These are phyloP conservation scores for Mycena rosella DNA, from an alignment of 768 basidiomycete genomes.

Conservation along the genomic window DNA sequence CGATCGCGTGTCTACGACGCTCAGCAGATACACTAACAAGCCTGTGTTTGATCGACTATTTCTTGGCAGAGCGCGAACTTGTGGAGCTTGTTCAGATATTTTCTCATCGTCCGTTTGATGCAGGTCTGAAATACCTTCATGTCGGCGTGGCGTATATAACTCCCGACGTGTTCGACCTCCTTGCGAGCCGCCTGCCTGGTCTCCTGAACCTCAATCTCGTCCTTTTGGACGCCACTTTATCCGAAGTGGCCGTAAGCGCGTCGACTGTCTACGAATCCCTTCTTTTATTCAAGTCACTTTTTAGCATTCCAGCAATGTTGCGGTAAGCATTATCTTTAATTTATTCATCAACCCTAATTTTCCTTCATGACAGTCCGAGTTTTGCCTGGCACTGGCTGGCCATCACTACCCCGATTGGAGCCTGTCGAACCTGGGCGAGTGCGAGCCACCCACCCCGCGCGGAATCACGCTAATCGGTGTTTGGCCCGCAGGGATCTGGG, in stretches of 20 bases:
- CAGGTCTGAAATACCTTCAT: slow-evolving; percentile 38
- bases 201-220: slow-evolving; percentile 26
- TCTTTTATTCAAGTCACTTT: background rate
- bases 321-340: background rate
- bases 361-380: background rate
- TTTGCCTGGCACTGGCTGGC: background rate
- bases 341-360: background rate
- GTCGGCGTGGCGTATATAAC: slow-evolving; percentile 40
- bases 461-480: background rate
- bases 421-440: slow-evolving; percentile 17
- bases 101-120: slow-evolving; percentile 36
- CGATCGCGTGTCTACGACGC: slow-evolving; percentile 42
- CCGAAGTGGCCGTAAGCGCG: slow-evolving; percentile 10
- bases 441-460: background rate
- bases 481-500: slow-evolving; percentile 23
- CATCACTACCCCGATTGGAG: slow-evolving; percentile 26
- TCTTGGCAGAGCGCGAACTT: slow-evolving; percentile 41
- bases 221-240: background rate
- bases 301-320: background rate
- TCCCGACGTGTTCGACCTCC: slow-evolving; percentile 21
- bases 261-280: too few relatives aligned
- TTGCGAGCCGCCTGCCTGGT: slow-evolving; percentile 18
- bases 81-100: slow-evolving; percentile 41
- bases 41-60: slow-evolving; percentile 42
- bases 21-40: slow-evolving; percentile 42